phyloP scores from a whole-genome alignment of 768 basidiomycete genomes.

The Boletus rufocinnamomeus region DNA sequence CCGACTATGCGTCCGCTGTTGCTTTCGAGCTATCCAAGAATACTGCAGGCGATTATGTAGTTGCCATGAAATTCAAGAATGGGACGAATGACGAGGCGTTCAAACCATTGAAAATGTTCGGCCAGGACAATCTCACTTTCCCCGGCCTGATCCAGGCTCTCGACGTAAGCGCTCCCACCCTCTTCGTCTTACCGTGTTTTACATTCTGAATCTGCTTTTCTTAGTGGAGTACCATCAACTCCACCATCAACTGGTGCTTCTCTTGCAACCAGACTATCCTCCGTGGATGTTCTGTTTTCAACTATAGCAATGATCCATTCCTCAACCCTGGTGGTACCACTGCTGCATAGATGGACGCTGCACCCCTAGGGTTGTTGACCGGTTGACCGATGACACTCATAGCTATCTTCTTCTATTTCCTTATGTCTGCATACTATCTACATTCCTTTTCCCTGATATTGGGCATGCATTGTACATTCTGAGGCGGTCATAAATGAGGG shows the following conservation, averaged over 20 bases:
- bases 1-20: constrained; percentile 69
- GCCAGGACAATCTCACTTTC: constrained; percentile 32
- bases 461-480: neutral
- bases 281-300: constrained; percentile 35
- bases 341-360: neutral
- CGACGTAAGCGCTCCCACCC: constrained; percentile 16
- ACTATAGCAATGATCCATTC: constrained; percentile 33
- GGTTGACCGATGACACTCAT: neutral
- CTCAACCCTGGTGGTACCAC: constrained; percentile 31
- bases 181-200: neutral
- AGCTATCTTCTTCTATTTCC: neutral
- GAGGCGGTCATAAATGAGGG: neutral
- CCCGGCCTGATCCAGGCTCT: constrained; percentile 20
- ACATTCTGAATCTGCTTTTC: neutral
- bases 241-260: constrained; percentile 37
- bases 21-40: constrained; percentile 69
- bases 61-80: constrained; percentile 83
- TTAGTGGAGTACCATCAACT: constrained; percentile 33
- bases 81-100: constrained; percentile 59
- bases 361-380: neutral
- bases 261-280: constrained; percentile 36
- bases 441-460: neutral
- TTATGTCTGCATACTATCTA: neutral
- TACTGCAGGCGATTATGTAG: constrained; percentile 65
- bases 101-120: constrained; percentile 68